These are phyloP conservation scores for Filobasidium wieringae DNA, from an alignment of 768 basidiomycete species.

Conservation along the genomic window DNA sequence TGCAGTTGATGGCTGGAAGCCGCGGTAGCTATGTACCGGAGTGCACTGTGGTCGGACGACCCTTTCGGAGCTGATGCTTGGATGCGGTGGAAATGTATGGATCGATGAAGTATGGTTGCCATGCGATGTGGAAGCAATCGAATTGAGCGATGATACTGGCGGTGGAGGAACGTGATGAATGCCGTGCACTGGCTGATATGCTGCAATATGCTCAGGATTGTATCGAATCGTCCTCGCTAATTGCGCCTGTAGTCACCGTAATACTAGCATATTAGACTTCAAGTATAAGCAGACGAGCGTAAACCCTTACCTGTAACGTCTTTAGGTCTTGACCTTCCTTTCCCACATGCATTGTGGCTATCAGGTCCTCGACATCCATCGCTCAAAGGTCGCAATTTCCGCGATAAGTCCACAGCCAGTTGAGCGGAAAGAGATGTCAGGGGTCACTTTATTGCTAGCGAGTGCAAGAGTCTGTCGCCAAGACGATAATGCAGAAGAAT, in stretches of 20 bases:
- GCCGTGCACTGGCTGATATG: neutral
- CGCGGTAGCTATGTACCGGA: neutral
- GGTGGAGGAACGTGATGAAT: neutral
- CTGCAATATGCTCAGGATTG: neutral
- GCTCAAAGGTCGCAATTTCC: neutral
- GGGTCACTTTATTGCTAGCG: no score
- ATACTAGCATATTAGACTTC: neutral
- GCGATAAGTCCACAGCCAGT: no score
- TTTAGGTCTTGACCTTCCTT: neutral
- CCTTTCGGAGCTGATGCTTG: neutral
- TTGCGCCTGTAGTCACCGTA: neutral
- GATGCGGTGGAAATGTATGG: neutral
- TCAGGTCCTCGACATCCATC: neutral
- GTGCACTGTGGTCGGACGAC: neutral
- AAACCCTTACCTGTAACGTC: neutral
- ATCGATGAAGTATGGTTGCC: neutral
- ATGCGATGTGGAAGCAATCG: neutral
- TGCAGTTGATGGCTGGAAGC: neutral
- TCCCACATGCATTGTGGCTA: neutral
- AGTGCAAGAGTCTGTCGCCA: no score
- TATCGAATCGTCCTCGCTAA: neutral
- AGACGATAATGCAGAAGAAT: no score
- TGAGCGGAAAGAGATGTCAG: no score
- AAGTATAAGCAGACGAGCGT: neutral
- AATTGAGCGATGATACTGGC: neutral